Conservation (phyloP, 2,329 filamentous ascomycete species). For the Sphaerulina vaccinii region DNA sequence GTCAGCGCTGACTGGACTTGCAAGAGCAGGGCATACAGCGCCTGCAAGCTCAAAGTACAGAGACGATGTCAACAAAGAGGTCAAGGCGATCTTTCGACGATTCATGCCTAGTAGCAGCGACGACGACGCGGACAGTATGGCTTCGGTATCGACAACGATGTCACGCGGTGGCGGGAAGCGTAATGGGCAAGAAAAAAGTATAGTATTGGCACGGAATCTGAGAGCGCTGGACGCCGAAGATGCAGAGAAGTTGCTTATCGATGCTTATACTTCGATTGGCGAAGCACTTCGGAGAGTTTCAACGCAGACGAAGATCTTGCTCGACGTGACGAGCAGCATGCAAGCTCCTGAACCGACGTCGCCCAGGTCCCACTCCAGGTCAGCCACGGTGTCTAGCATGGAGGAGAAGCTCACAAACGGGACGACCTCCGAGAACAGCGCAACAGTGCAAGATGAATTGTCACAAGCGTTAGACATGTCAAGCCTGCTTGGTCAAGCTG, state of each 20-base stretch:
- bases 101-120: conserved; percentile 90
- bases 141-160: conserved; percentile 69
- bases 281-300: conserved; percentile 83
- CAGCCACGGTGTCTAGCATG: conserved; percentile 40
- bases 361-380: conserved; percentile 43
- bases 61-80: conserved; percentile 79
- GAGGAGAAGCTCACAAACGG: conserved; percentile 42
- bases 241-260: conserved; percentile 77
- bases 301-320: conserved; percentile 88
- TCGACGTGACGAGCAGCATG: conserved; percentile 84
- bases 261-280: conserved; percentile 81
- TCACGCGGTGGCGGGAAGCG: conserved; percentile 61
- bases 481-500: conserved; percentile 73
- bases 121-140: conserved; percentile 87
- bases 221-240: conserved; percentile 79
- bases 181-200: conserved; percentile 84
- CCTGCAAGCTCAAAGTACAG: conserved; percentile 81
- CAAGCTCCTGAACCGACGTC: conserved; percentile 42
- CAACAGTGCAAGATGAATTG: conserved; percentile 64
- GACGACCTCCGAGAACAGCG: conserved; percentile 7
- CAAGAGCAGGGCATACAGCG: conserved; percentile 74
- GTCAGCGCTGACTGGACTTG: conserved; percentile 73
- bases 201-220: conserved; percentile 82
- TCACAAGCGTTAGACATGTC: conserved; percentile 74
- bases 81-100: conserved; percentile 78